Evolutionary conservation across 2,329 filamentous ascomycete species (phyloP).

Genomic region (Elsinoe ampelina): DNA sequence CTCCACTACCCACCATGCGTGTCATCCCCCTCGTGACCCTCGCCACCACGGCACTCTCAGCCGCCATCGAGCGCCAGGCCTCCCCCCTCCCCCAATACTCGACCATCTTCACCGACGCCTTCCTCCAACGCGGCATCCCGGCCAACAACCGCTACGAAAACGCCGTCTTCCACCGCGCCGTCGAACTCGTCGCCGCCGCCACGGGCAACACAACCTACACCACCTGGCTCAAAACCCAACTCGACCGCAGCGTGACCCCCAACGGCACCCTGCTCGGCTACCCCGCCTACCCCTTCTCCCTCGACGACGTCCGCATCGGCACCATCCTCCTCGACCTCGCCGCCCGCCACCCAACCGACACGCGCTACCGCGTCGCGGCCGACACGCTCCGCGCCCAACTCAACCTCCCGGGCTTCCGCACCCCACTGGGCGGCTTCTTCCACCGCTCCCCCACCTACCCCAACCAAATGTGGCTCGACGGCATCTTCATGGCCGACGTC

Average conservation of each 20-base stretch:
- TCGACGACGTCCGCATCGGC: slow-evolving; percentile 73
- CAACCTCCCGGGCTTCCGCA: slow-evolving; percentile 47
- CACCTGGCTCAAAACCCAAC: slow-evolving; percentile 7
- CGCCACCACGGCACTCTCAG: slow-evolving; percentile 1
- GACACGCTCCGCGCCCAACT: slow-evolving; percentile 73
- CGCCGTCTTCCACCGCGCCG: slow-evolving; percentile 2
- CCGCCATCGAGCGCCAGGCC: slow-evolving; percentile 6
- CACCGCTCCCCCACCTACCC: slow-evolving; percentile 35
- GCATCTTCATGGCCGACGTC: slow-evolving; percentile 42
- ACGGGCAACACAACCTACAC: not conserved
- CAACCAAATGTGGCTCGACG: slow-evolving; percentile 46
- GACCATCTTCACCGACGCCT: slow-evolving; percentile 4
- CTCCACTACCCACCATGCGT: not conserved
- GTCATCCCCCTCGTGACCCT: not conserved
- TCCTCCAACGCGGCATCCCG: slow-evolving; percentile 4
- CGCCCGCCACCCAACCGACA: slow-evolving; percentile 30
- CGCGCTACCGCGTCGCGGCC: slow-evolving; percentile 59
- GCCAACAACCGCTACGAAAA: slow-evolving; percentile 5
- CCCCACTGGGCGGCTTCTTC: slow-evolving; percentile 27
- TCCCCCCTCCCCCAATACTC: not conserved
- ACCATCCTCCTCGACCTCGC: slow-evolving; percentile 79
- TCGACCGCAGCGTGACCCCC: slow-evolving; percentile 52
- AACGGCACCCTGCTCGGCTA: slow-evolving; percentile 78
- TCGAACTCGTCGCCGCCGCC: not conserved
- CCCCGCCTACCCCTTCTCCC: slow-evolving; percentile 70